These are phyloP conservation scores for Beta corolliflora DNA, from an alignment of 179 eudicot genomes.

Conservation along the genomic window DNA sequence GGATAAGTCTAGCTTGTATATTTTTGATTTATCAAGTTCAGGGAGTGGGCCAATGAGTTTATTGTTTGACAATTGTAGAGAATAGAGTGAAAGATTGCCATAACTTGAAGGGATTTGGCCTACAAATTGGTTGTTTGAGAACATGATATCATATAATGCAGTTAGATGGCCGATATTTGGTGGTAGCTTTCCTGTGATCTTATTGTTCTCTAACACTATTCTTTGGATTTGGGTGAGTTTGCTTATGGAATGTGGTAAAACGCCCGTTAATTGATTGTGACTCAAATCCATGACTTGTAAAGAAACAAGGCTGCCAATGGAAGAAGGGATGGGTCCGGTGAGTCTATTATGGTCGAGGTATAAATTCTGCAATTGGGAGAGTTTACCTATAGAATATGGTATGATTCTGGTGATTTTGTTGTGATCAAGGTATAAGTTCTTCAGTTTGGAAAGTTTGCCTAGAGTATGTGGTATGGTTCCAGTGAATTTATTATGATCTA, in stretches of 20 bases:
- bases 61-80: slow-evolving; percentile 26
- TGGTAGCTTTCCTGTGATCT: slow-evolving; percentile 59
- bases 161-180: slow-evolving; percentile 53
- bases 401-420: neutral
- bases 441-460: neutral
- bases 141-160: slow-evolving; percentile 43
- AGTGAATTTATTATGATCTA: neutral
- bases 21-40: neutral
- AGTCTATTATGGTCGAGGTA: slow-evolving; percentile 52
- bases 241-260: slow-evolving; percentile 58
- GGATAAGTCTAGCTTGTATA: neutral
- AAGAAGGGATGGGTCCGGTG: slow-evolving; percentile 55
- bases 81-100: neutral
- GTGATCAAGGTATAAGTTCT: neutral
- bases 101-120: slow-evolving; percentile 66
- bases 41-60: slow-evolving; percentile 21
- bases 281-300: slow-evolving; percentile 39
- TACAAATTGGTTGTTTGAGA: slow-evolving; percentile 53
- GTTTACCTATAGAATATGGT: slow-evolving; percentile 46
- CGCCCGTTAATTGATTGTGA: slow-evolving; percentile 50
- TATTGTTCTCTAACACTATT: slow-evolving; percentile 57
- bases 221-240: slow-evolving; percentile 47
- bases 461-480: neutral
- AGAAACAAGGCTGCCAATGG: slow-evolving; percentile 51
- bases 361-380: slow-evolving; percentile 39